Evolutionary conservation across 2,329 filamentous ascomycete species (phyloP), one percentile per base, ranked within the genome.

Genomic region (Ophiostoma perfectum): DNA sequence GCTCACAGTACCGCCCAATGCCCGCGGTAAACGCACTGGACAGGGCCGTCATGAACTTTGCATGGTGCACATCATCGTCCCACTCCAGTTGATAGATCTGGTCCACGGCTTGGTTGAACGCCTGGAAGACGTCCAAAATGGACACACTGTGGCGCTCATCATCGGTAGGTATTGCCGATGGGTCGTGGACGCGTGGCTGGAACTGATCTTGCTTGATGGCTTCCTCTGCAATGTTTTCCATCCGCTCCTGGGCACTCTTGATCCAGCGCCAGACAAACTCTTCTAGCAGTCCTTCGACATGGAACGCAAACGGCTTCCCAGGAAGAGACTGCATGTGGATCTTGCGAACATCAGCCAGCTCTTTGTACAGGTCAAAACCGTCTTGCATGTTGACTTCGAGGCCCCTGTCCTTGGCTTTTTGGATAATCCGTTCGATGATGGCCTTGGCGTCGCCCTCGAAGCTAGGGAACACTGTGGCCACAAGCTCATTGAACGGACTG

Each of bases 201-300:
- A 98, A 99, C 69, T 87, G 80, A 76, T 99, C 95, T 73, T 96
- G 91, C 76, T 92, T 94, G 78, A 97, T 90, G 8, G 95, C 93
- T 74, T 94, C 87, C 64, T 96, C 92, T 52, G 98, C 91, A 81
- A 95, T 95, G 38, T 88, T 88, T 70, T 90, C 83, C 75, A 97
- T 88, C 75, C 89, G 92, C 45, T 82, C 81, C 74, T 98, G 93
- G 7, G 92, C 93, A 71, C 88, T 86, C 67, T 86, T 84, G 71
- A 99, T 92, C 93, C 93, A 99, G 69, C 92, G 88, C 93, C 93
- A 98, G 5, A 98, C 95, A 77, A 98, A 99, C 47, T 91, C 90
- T 71, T 93, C 90, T 18, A 99, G 83, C 16, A 96, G 81, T 58
- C 88, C 86, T 78, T 99, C 95, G 60, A 99, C 86, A 72, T 93